These are phyloP conservation scores for Triticum turgidum DNA, from an alignment of 176 grass and related monocot species.

Conservation along the genomic window DNA sequence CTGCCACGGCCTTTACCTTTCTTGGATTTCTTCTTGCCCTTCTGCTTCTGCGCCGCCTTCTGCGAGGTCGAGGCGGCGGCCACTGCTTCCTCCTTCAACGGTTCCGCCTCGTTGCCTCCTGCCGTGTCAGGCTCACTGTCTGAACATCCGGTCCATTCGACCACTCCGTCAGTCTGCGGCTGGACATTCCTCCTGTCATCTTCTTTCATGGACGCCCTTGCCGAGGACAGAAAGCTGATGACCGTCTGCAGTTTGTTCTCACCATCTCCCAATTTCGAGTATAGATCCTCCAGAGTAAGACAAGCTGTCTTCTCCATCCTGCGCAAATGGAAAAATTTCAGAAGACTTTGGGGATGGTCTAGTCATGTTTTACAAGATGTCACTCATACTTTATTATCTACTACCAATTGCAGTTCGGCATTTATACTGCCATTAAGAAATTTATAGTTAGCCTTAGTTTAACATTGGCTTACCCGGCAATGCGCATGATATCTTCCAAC, in stretches of 20 bases:
- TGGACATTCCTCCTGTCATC: neutral
- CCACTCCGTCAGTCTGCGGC: neutral
- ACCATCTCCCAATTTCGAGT: conserved; percentile 32
- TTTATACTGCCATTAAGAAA: neutral
- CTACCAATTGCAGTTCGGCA: neutral
- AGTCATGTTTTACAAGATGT: neutral
- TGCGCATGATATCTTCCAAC: conserved; percentile 10
- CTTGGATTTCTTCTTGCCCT: conserved; percentile 26
- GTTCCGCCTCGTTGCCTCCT: neutral
- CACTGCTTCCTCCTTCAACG: neutral
- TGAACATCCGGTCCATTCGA: neutral
- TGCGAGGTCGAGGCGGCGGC: neutral
- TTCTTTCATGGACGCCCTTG: neutral
- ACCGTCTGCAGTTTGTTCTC: conserved; percentile 32
- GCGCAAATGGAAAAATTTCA: neutral
- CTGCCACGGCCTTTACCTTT: neutral
- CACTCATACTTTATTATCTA: neutral
- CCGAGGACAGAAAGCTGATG: conserved; percentile 11
- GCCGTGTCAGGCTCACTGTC: neutral
- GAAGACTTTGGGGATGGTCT: neutral
- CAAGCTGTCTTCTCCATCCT: conserved; percentile 7
- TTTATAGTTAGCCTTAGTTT: neutral
- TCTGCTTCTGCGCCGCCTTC: conserved; percentile 13
- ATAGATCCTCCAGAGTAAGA: conserved; percentile 11
- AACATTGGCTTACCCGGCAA: conserved; percentile 30